These are phyloP conservation scores for Saccharomyces pastorianus DNA, from an alignment of 1,139 yeast species.

Conservation along the genomic window DNA sequence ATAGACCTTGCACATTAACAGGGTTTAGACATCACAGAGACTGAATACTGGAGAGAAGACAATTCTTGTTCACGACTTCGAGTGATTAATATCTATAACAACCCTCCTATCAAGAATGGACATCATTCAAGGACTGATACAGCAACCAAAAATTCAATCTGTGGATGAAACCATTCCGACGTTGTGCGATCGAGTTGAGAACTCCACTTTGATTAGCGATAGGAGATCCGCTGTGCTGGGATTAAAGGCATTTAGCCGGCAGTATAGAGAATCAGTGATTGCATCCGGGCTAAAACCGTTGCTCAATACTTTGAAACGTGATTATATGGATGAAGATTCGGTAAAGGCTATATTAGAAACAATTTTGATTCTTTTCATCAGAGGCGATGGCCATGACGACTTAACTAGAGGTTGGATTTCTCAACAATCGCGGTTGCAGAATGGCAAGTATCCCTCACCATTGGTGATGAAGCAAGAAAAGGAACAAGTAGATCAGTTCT, in stretches of 20 bases:
- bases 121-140: constrained; percentile 42
- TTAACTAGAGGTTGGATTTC: constrained; percentile 59
- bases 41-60: not conserved
- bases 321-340: constrained; percentile 60
- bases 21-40: not conserved
- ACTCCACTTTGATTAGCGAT: constrained; percentile 76
- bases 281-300: constrained; percentile 80
- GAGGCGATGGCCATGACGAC: constrained; percentile 49
- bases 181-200: constrained; percentile 76
- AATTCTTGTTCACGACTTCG: not conserved
- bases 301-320: constrained; percentile 58
- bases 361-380: constrained; percentile 65
- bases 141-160: constrained; percentile 47
- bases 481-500: constrained; percentile 64
- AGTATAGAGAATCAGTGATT: constrained; percentile 82
- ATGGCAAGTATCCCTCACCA: constrained; percentile 81
- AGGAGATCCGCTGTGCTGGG: constrained; percentile 88
- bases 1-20: not conserved
- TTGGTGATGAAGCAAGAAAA: constrained; percentile 48
- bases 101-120: constrained; percentile 31
- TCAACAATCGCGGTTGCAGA: constrained; percentile 66
- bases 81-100: not conserved
- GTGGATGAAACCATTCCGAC: constrained; percentile 88
- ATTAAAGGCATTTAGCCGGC: constrained; percentile 80
- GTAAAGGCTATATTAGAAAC: constrained; percentile 83